A percentile compares a stretch with the other conserved stretches of the same genome.
phyloP scores from a whole-genome alignment of 2,329 filamentous ascomycete species.

The Aquanectria penicillioides region DNA sequence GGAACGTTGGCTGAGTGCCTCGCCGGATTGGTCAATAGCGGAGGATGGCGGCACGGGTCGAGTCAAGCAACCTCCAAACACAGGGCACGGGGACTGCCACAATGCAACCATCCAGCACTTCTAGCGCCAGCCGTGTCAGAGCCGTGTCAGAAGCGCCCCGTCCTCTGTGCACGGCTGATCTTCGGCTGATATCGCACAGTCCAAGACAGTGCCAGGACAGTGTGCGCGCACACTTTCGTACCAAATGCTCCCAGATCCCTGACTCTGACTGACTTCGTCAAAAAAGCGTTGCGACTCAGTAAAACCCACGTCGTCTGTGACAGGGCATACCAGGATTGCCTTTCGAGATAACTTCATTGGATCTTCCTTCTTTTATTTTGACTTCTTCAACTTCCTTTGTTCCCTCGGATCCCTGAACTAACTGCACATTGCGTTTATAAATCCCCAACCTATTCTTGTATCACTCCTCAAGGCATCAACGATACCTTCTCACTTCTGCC shows the following conservation, averaged over 20 bases:
- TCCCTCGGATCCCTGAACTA: not conserved
- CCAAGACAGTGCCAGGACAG: slow-evolving; percentile 1
- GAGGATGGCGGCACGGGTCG: not conserved
- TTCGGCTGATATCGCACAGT: not conserved
- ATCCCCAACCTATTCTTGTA: not conserved
- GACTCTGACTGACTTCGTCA: not conserved
- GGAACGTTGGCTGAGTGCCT: not conserved
- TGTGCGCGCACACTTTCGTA: not conserved
- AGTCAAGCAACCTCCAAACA: too few species aligned
- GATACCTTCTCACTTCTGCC: not conserved
- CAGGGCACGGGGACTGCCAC: too few species aligned
- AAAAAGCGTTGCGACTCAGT: slow-evolving; percentile 8
- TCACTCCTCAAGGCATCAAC: not conserved
- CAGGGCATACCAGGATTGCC: slow-evolving; percentile 1
- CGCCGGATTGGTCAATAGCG: slow-evolving; percentile 1
- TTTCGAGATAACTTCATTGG: not conserved
- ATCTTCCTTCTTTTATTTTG: not conserved
- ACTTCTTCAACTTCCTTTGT: not conserved
- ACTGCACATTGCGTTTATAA: too few species aligned
- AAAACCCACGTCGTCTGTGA: slow-evolving; percentile 1
- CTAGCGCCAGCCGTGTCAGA: too few species aligned
- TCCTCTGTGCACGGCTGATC: slow-evolving; percentile 2
- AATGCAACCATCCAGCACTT: too few species aligned
- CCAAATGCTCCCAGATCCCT: slow-evolving; percentile 1
- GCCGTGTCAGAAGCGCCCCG: too few species aligned